A percentile compares a stretch with the other conserved stretches of the same genome.
Conservation (phyloP, 352 stramenopile species). For the Albugo candida region DNA sequence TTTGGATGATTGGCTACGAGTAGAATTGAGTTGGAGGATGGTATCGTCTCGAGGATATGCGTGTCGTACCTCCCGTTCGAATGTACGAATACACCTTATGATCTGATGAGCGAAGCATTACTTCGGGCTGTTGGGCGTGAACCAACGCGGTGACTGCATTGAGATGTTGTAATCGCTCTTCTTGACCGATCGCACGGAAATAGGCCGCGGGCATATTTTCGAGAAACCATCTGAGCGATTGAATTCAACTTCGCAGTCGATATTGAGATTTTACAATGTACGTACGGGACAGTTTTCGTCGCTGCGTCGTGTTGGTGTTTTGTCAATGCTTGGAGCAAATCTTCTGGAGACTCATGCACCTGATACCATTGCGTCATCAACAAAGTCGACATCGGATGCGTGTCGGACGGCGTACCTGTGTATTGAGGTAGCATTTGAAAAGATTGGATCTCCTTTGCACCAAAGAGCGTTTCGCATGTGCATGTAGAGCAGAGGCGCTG, state of each 20-base stretch:
- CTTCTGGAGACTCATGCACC: constrained; percentile 9
- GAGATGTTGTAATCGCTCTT: constrained; percentile 69
- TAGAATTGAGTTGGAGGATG: constrained; percentile 9
- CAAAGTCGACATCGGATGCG: too few relatives aligned
- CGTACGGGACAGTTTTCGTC: constrained; percentile 41
- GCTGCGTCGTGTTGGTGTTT: constrained; percentile 49
- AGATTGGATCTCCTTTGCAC: too few relatives aligned
- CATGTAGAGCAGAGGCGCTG: too few relatives aligned
- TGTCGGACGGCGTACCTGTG: too few relatives aligned
- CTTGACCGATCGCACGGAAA: constrained; percentile 71
- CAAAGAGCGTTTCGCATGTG: too few relatives aligned
- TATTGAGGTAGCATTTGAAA: too few relatives aligned
- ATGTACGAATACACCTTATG: constrained; percentile 70
- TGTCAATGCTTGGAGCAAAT: constrained; percentile 35
- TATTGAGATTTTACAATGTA: not conserved
- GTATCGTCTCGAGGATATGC: not conserved
- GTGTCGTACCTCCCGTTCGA: constrained; percentile 24
- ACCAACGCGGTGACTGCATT: constrained; percentile 72
- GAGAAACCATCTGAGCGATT: constrained; percentile 44
- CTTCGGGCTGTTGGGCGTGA: constrained; percentile 53
- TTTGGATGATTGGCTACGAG: constrained; percentile 39
- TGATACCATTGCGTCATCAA: too few relatives aligned
- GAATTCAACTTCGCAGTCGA: not conserved
- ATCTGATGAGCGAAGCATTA: constrained; percentile 62
- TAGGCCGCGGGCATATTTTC: constrained; percentile 81